These are phyloP conservation scores for Ustilago lituana DNA, from an alignment of 1,284 basidiomycete genomes.

Conservation along the genomic window DNA sequence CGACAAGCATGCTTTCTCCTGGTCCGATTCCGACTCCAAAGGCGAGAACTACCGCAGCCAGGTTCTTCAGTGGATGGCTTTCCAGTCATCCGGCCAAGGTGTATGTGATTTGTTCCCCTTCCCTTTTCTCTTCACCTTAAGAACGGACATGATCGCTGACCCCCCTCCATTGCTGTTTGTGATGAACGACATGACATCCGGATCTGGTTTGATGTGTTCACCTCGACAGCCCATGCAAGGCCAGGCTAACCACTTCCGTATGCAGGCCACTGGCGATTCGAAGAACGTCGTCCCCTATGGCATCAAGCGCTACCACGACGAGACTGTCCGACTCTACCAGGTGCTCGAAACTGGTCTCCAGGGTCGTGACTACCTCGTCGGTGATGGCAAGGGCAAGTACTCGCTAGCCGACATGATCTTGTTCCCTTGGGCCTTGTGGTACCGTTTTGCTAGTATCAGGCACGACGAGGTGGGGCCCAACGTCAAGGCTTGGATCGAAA, in stretches of 20 bases:
- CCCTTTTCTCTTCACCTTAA: neutral
- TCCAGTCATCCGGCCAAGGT: constrained; percentile 28
- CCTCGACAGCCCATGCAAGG: constrained; percentile 48
- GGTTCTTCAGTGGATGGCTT: constrained; percentile 51
- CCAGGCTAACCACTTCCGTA: constrained; percentile 53
- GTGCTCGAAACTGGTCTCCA: constrained; percentile 50
- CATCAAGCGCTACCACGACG: constrained; percentile 49
- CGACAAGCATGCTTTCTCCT: constrained; percentile 48
- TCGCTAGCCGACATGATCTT: constrained; percentile 51
- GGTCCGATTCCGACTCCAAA: constrained; percentile 43
- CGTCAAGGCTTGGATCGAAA: constrained; percentile 45
- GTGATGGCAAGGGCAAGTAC: constrained; percentile 54
- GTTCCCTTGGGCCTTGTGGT: constrained; percentile 50
- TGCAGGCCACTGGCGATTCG: constrained; percentile 42
- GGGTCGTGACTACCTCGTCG: constrained; percentile 54
- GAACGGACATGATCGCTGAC: too few species aligned
- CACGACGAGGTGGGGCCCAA: constrained; percentile 38
- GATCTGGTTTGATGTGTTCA: too few species aligned
- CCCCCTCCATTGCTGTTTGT: too few species aligned
- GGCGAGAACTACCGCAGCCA: constrained; percentile 46
- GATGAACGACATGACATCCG: too few species aligned
- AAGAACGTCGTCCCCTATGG: constrained; percentile 55
- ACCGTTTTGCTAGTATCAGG: constrained; percentile 30
- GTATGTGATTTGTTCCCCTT: too few species aligned
- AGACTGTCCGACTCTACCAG: constrained; percentile 51